Evolutionary conservation across 2,329 filamentous ascomycete species (phyloP), one percentile per base, ranked within the genome.

Genomic region (Ilyonectria destructans): DNA sequence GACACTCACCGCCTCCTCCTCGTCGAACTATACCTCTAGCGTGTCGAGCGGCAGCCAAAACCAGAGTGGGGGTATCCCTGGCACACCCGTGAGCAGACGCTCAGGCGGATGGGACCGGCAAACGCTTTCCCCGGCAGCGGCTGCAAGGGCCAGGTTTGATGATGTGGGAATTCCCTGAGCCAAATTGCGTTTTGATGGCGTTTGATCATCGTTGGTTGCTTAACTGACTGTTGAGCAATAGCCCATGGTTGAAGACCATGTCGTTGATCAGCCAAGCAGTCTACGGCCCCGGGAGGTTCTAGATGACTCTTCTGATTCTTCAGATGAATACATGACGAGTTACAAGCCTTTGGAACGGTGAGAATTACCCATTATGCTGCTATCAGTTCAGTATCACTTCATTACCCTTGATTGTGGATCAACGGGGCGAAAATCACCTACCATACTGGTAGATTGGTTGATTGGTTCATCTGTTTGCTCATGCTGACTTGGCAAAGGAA

Each of bases 71-170:
- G 72, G 69, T 10, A 40, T 69, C 31, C 72, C 72, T 58, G 72
- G 72, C 61, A 74, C 72, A 21, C 72, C 72, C 35, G 35, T 64
- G 35, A 73, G 64, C 67, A 54, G 69, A 62, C 69, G 64, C 58
- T 74, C 72, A 54, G 72, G 72, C 6, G 72, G 65, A 71, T 75
- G 72, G 72, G 67, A 74, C 48, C 72, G 54, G 69, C 72, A 75
- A 43, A 70, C 69, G 21, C 69, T 74, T 23, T 73, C 64, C 62
- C 63, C 72, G 51, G 72, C 72, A 10, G 71, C 68, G 13, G 52
- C 63, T 8, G 69, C 71, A 55, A 62, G 71, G 71, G 66, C 45
- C n/a, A 57, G 69, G 29, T 37, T 31, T 37, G 69, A 71, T 31
- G 69, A 71, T 67, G 69, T 71, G 58, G 60, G 69, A 58, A 46